Evolutionary conservation across 2,329 filamentous ascomycete genomes (phyloP).

Genomic region (Beauveria varroae): DNA sequence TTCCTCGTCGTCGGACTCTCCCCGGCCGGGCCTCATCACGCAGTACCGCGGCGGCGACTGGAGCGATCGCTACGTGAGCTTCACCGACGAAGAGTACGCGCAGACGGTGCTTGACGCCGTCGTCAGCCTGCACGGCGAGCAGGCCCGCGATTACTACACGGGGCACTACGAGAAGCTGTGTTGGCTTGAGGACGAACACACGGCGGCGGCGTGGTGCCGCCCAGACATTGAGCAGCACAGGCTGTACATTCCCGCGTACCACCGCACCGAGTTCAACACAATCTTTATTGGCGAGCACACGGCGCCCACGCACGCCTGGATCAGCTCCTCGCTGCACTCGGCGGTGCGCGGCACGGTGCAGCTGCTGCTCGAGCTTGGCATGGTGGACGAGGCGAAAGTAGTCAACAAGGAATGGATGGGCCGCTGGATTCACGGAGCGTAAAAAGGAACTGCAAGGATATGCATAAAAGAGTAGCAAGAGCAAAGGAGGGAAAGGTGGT

Average conservation of each 20-base stretch:
- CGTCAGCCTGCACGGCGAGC: conserved; percentile 21
- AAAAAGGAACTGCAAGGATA: background rate
- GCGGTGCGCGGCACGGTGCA: conserved; percentile 23
- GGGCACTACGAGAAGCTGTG: conserved; percentile 26
- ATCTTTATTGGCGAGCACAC: conserved; percentile 30
- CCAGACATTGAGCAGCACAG: conserved; percentile 25
- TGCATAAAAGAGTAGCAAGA: background rate
- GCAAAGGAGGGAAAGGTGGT: background rate
- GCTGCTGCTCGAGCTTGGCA: conserved; percentile 19
- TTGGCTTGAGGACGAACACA: conserved; percentile 24
- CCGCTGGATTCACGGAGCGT: conserved; percentile 14
- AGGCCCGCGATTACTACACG: conserved; percentile 22
- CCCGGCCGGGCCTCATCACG: conserved; percentile 26
- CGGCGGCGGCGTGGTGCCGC: conserved; percentile 22
- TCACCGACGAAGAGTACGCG: conserved; percentile 17
- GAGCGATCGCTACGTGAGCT: conserved; percentile 23
- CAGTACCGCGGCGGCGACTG: conserved; percentile 24
- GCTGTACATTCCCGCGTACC: conserved; percentile 26
- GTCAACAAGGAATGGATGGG: conserved; percentile 20
- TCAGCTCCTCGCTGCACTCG: conserved; percentile 23
- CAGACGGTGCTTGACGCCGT: conserved; percentile 23
- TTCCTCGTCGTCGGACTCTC: no score
- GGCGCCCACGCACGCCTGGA: conserved; percentile 27
- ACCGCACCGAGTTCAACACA: conserved; percentile 25
- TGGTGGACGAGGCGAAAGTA: conserved; percentile 19